Conservation (phyloP, 352 stramenopile species). For the Saprolegnia diclina region DNA sequence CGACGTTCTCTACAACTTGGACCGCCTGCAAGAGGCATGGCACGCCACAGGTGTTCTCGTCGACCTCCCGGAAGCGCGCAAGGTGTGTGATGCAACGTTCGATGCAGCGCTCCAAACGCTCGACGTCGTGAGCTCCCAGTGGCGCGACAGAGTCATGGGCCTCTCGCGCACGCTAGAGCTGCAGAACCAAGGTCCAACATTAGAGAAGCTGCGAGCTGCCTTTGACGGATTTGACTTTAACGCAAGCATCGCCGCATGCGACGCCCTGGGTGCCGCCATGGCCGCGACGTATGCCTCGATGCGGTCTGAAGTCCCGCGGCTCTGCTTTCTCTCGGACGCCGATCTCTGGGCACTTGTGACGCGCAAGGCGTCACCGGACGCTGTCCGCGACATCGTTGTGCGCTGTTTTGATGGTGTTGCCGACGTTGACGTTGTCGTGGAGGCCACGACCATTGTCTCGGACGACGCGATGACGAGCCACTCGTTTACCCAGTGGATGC, state of each 20-base stretch:
- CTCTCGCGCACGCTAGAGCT: neutral
- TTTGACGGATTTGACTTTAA: slow-evolving; percentile 5
- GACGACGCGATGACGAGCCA: neutral
- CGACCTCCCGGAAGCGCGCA: neutral
- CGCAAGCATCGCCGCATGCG: neutral
- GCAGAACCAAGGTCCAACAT: neutral
- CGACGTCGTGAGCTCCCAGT: neutral
- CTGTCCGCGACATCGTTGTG: neutral
- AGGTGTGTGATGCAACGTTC: neutral
- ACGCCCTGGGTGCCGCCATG: neutral
- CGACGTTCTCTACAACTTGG: neutral
- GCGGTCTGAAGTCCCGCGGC: neutral
- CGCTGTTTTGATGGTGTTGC: neutral
- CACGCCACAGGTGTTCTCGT: neutral
- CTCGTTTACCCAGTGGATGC: slow-evolving; percentile 10
- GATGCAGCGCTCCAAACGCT: neutral
- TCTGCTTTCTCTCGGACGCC: slow-evolving; percentile 12
- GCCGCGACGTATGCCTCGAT: neutral
- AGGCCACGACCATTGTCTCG: neutral
- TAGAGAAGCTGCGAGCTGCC: neutral
- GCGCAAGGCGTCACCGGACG: neutral
- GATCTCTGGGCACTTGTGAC: neutral
- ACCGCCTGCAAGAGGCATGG: neutral
- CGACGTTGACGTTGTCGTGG: neutral
- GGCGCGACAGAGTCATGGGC: slow-evolving; percentile 8